phyloP scores from a whole-genome alignment of 352 stramenopile species.

The Pythium folliculosum region DNA sequence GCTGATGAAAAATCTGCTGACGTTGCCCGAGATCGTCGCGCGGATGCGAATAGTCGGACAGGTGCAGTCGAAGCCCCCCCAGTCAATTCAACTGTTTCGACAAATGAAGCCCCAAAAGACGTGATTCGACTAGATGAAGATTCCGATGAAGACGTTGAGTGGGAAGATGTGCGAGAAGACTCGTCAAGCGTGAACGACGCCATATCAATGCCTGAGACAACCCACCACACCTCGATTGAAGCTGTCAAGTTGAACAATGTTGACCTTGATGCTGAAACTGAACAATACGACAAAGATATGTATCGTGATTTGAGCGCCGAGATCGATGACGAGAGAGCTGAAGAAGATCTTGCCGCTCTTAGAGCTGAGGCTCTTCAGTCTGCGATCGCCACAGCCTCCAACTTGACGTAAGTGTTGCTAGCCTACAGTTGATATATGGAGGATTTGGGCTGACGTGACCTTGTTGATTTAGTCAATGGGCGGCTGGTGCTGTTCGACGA shows the following conservation, averaged over 20 bases:
- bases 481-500: constrained; percentile 71
- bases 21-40: too few relatives aligned
- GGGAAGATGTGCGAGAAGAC: constrained; percentile 42
- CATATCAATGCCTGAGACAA: not conserved
- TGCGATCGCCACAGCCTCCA: constrained; percentile 79
- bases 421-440: not conserved
- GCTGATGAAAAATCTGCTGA: not conserved
- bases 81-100: not conserved
- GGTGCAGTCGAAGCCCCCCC: not conserved
- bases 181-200: not conserved
- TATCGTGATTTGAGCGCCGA: constrained; percentile 56
- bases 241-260: constrained; percentile 8
- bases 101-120: constrained; percentile 12
- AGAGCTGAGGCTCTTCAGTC: constrained; percentile 76
- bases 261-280: constrained; percentile 29
- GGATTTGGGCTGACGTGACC: not conserved
- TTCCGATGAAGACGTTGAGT: constrained; percentile 44
- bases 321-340: constrained; percentile 69
- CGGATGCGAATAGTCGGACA: too few relatives aligned
- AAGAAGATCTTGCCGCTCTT: constrained; percentile 61
- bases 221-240: not conserved
- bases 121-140: constrained; percentile 13
- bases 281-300: constrained; percentile 39
- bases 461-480: constrained; percentile 63
- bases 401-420: constrained; percentile 59